Conservation (phyloP, 2,329 filamentous ascomycete species). For the Arthroderma sp. region DNA sequence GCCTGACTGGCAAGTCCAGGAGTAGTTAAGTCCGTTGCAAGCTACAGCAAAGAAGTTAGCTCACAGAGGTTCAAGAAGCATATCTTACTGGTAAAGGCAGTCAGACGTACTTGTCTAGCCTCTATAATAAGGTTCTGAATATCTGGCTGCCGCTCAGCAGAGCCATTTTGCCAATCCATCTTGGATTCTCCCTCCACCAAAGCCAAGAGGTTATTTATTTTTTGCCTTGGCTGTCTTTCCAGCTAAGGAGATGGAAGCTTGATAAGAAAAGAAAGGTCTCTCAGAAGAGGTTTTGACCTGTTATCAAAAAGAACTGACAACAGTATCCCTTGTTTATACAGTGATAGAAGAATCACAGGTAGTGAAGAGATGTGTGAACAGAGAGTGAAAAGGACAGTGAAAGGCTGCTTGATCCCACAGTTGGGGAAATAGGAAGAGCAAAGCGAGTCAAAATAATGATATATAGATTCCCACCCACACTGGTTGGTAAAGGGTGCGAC, state of each 20-base stretch:
- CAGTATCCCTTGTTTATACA: background rate
- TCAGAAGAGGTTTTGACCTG: background rate
- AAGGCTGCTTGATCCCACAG: background rate
- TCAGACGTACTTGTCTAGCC: conserved; percentile 7
- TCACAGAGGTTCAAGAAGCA: background rate
- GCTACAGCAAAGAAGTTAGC: conserved; percentile 18
- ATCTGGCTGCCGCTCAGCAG: background rate
- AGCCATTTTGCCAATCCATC: background rate
- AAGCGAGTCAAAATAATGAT: background rate
- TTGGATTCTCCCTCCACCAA: background rate
- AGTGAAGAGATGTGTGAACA: background rate
- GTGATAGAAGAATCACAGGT: background rate
- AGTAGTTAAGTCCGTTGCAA: conserved; percentile 31
- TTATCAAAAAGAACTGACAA: conserved; percentile 1
- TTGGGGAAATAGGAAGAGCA: background rate
- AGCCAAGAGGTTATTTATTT: background rate
- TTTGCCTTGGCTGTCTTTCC: background rate
- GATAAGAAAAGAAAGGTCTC: background rate
- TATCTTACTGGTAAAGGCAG: background rate
- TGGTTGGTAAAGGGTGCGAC: background rate
- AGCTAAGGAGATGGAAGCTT: background rate
- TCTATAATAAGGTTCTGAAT: conserved; percentile 6
- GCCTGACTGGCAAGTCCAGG: conserved; percentile 36
- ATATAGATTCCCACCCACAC: background rate
- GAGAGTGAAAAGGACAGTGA: background rate